Evolutionary conservation across 108 stramenopile species (phyloP).

Genomic region (Nannochloropsis salina): DNA sequence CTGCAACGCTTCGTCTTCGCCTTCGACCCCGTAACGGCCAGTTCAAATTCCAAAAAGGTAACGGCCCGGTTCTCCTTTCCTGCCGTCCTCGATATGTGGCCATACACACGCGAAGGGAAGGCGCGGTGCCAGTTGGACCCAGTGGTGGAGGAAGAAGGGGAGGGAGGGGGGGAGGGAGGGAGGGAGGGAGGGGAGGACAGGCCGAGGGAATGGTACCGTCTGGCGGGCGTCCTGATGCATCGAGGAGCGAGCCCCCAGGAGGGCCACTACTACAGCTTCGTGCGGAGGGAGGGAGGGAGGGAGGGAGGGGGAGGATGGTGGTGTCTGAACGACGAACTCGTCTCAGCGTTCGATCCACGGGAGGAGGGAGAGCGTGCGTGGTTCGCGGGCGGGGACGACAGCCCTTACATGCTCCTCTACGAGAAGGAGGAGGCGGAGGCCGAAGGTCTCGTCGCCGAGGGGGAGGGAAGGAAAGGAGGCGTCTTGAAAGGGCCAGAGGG

Average conservation of each 20-base stretch:
- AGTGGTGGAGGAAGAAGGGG: background rate
- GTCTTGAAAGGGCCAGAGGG: too few relatives aligned
- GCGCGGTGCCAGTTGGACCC: background rate
- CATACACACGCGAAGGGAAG: background rate
- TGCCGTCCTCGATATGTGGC: background rate
- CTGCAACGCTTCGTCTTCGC: background rate
- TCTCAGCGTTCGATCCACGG: background rate
- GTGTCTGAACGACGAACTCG: background rate
- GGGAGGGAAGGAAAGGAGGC: background rate
- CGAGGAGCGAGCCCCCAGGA: background rate
- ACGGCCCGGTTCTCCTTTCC: background rate
- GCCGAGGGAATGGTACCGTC: background rate
- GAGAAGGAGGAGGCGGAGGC: background rate
- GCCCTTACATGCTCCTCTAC: constrained; percentile 4
- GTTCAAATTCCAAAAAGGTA: background rate
- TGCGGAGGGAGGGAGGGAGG: constrained; percentile 1
- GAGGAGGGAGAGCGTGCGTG: background rate
- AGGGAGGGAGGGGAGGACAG: background rate
- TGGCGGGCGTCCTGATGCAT: background rate
- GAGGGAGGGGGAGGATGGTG: background rate
- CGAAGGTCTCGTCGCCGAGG: too few relatives aligned
- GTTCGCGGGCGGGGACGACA: background rate
- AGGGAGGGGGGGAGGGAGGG: too few relatives aligned
- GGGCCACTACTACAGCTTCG: background rate
- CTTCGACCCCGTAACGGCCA: background rate